A percentile compares a stretch with the other conserved stretches of the same genome.
phyloP scores from a whole-genome alignment of 2,329 filamentous ascomycete genomes.

The Monilinia fructigena region DNA sequence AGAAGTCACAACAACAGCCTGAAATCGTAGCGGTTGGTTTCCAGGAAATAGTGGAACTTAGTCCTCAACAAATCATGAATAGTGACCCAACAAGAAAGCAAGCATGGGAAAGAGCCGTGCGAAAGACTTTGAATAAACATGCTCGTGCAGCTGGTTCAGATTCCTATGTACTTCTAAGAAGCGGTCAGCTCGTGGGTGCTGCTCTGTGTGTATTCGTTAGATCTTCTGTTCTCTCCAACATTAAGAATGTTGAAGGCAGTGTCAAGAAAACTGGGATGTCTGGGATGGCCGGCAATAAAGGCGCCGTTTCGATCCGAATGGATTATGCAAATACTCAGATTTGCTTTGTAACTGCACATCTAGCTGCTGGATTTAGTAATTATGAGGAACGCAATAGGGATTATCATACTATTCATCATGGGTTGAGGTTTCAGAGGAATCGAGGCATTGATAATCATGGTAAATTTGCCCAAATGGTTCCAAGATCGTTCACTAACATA shows the following conservation, averaged over 20 bases:
- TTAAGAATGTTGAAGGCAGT: conserved; percentile 95
- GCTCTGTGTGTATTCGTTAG: conserved; percentile 90
- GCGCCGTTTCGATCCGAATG: conserved; percentile 92
- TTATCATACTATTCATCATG: conserved; percentile 67
- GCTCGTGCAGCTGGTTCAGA: conserved; percentile 64
- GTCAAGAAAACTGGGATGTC: conserved; percentile 95
- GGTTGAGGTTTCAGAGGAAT: conserved; percentile 87
- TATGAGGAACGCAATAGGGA: conserved; percentile 95
- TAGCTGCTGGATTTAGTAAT: conserved; percentile 93
- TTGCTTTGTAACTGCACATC: conserved; percentile 93
- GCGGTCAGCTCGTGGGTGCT: conserved; percentile 91
- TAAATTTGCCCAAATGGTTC: conserved; percentile 37
- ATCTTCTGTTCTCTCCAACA: conserved; percentile 69
- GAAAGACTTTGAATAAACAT: conserved; percentile 70
- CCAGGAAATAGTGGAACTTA: conserved; percentile 97
- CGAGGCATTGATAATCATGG: conserved; percentile 88
- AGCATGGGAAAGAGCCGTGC: conserved; percentile 82
- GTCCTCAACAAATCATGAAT: conserved; percentile 98
- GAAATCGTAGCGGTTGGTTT: conserved; percentile 90
- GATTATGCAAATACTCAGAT: conserved; percentile 91
- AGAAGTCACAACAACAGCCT: conserved; percentile 60
- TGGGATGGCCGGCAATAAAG: conserved; percentile 97
- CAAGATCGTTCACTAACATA: conserved; percentile 31
- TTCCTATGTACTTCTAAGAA: conserved; percentile 84
- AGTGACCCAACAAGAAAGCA: conserved; percentile 85